Evolutionary conservation across 305 asterid species (phyloP).

Genomic region (Solanum hybrid): DNA sequence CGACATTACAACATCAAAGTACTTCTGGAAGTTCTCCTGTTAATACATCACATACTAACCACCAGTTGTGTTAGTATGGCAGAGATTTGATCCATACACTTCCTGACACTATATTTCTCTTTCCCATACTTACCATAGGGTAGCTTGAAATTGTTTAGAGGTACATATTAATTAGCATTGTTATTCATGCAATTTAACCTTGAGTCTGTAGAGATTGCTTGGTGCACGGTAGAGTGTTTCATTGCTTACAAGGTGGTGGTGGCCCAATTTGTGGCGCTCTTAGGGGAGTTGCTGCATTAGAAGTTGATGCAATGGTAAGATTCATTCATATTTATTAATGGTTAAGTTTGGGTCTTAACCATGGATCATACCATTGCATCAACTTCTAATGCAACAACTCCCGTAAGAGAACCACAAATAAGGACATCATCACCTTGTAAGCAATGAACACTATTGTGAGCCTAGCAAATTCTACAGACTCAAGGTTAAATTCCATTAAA

Average conservation of each 20-base stretch:
- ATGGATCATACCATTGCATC: background rate
- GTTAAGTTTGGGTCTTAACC: background rate
- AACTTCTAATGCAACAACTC: background rate
- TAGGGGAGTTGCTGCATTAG: background rate
- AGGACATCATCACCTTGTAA: background rate
- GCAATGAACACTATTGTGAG: background rate
- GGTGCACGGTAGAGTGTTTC: background rate
- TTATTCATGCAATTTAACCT: background rate
- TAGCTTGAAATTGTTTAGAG: background rate
- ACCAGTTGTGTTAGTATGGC: too few species aligned
- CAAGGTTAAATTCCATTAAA: too few species aligned
- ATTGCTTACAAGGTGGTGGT: background rate
- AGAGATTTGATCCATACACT: too few species aligned
- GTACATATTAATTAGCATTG: background rate
- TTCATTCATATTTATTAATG: background rate
- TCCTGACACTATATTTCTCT: too few species aligned
- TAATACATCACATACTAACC: background rate
- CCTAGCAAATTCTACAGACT: background rate
- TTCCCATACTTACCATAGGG: slow-evolving; percentile 1
- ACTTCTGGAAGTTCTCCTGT: too few species aligned
- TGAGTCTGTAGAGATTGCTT: background rate
- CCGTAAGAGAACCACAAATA: background rate
- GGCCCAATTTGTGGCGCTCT: background rate
- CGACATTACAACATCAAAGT: too few species aligned
- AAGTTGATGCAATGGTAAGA: background rate